phyloP scores from a whole-genome alignment of 179 eudicot genomes.

The Pouteria campechiana region DNA sequence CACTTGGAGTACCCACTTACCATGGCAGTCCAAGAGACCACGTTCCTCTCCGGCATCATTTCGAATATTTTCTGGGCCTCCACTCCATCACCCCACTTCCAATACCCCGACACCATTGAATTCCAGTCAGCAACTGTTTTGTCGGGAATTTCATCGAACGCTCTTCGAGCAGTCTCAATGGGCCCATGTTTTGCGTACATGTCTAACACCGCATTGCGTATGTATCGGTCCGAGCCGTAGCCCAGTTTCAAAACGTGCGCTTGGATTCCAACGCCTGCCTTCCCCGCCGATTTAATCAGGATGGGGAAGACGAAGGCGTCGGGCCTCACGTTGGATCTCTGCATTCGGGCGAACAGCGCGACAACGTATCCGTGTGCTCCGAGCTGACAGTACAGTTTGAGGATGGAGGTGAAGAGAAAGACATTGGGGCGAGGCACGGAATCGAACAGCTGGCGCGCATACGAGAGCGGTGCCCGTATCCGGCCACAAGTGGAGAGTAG shows the following conservation, averaged over 20 bases:
- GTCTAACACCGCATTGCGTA: slow-evolving; percentile 35
- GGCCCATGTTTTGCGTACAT: slow-evolving; percentile 37
- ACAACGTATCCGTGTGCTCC: slow-evolving; percentile 20
- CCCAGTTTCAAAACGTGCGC: slow-evolving; percentile 39
- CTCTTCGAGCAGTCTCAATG: slow-evolving; percentile 28
- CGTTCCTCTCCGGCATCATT: slow-evolving; percentile 40
- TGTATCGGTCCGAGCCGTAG: slow-evolving; percentile 14
- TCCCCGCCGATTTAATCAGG: slow-evolving; percentile 45
- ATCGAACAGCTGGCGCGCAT: slow-evolving; percentile 25
- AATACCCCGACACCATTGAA: slow-evolving; percentile 52
- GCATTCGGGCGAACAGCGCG: slow-evolving; percentile 24
- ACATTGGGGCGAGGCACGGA: slow-evolving; percentile 17
- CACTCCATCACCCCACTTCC: slow-evolving; percentile 38
- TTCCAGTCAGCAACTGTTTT: slow-evolving; percentile 48
- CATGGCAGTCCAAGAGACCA: slow-evolving; percentile 63
- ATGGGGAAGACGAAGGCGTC: slow-evolving; percentile 39
- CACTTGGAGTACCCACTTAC: slow-evolving; percentile 45
- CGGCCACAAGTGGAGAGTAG: slow-evolving; percentile 41
- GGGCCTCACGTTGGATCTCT: slow-evolving; percentile 8
- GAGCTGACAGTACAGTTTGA: slow-evolving; percentile 23
- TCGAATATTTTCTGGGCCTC: slow-evolving; percentile 40
- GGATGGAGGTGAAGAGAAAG: slow-evolving; percentile 33
- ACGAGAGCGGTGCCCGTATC: slow-evolving; percentile 26
- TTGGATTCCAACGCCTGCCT: slow-evolving; percentile 26
- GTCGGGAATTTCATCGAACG: slow-evolving; percentile 60